Evolutionary conservation across 169 alveolate species (phyloP).

Genomic region (Toxoplasma gondii): DNA sequence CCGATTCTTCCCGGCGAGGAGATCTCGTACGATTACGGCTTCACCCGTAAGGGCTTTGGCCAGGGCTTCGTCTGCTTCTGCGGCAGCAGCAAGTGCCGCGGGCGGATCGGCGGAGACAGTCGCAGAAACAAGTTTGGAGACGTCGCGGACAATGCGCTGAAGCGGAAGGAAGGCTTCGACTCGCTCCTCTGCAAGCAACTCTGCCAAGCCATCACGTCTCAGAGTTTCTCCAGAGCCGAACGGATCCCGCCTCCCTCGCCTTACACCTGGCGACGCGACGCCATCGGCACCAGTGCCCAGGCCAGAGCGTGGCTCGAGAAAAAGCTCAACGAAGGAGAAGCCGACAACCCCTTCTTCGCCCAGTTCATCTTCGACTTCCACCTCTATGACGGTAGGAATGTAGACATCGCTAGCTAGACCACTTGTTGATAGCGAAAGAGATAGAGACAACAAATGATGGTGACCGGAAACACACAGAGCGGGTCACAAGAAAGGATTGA

Average conservation of each 20-base stretch:
- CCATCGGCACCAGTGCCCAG: conserved; percentile 9
- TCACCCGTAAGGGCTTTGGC: conserved; percentile 52
- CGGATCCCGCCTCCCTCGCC: conserved; percentile 37
- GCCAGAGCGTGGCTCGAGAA: conserved; percentile 14
- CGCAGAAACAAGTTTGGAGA: background rate
- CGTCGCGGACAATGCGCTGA: conserved; percentile 8
- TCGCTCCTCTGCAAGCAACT: background rate
- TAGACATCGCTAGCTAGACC: too few relatives aligned
- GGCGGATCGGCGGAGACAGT: conserved; percentile 45
- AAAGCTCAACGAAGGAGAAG: background rate
- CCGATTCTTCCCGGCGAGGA: conserved; percentile 94
- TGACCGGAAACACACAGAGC: background rate
- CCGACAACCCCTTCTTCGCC: conserved; percentile 30
- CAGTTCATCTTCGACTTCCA: conserved; percentile 39
- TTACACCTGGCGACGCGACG: conserved; percentile 6
- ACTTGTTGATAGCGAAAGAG: background rate
- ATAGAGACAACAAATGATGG: background rate
- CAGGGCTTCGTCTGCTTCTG: conserved; percentile 58
- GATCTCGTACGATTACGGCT: conserved; percentile 94
- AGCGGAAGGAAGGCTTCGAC: conserved; percentile 45
- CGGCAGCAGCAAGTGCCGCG: conserved; percentile 53
- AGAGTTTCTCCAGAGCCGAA: conserved; percentile 25
- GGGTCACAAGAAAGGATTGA: too few relatives aligned
- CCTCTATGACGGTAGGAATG: conserved; percentile 19
- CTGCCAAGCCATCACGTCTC: conserved; percentile 25